Conservation (phyloP, 306 rosid genomes). For the Comarum palustre region DNA sequence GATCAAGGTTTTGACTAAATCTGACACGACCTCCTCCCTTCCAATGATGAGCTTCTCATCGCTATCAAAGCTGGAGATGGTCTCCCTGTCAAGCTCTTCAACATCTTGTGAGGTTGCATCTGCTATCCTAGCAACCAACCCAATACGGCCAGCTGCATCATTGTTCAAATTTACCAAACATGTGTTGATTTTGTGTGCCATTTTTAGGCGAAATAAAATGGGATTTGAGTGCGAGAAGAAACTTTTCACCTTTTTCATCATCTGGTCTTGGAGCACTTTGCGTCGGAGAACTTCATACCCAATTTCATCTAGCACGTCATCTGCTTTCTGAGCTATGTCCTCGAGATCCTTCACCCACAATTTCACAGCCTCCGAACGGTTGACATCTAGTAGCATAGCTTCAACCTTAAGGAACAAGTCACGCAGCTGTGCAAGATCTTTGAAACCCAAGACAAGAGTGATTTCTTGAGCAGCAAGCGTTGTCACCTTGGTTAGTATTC, state of each 20-base stretch:
- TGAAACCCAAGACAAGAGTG: constrained; percentile 6
- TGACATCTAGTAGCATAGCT: constrained; percentile 9
- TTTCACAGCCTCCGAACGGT: background rate
- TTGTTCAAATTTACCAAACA: background rate
- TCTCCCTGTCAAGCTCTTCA: background rate
- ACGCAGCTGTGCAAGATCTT: constrained; percentile 11
- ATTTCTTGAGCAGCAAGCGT: constrained; percentile 9
- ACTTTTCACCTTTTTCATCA: background rate
- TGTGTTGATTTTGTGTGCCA: constrained; percentile 6
- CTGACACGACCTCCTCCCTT: background rate
- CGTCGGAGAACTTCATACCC: constrained; percentile 17
- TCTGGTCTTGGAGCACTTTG: background rate
- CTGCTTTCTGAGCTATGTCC: background rate
- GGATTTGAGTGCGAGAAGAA: background rate
- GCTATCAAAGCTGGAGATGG: background rate
- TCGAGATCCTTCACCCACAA: constrained; percentile 19
- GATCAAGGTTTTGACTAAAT: background rate
- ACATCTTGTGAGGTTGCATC: background rate
- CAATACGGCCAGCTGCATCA: background rate
- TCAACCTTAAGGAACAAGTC: background rate
- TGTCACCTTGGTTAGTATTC: background rate
- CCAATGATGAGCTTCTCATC: background rate
- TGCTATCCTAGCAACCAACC: constrained; percentile 12
- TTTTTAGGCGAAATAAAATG: background rate
- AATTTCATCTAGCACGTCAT: constrained; percentile 10